A percentile compares a stretch with the other conserved stretches of the same genome.
Evolutionary conservation across 257 asterid species (phyloP).

Genomic region (Datura wrightii): DNA sequence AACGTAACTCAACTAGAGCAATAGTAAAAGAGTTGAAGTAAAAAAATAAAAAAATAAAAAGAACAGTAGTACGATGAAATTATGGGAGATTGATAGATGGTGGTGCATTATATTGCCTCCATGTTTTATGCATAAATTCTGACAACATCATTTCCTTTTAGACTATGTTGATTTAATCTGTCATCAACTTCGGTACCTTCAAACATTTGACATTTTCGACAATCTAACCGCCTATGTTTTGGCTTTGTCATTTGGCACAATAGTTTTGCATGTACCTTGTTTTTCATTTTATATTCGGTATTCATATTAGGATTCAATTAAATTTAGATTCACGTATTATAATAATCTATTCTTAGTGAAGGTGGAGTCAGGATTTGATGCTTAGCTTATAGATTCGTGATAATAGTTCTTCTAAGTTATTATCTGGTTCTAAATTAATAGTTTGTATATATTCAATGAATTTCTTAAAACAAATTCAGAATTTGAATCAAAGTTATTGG

Average conservation of each 20-base stretch:
- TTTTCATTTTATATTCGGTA: background rate
- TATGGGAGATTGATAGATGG: background rate
- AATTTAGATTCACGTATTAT: fast-evolving
- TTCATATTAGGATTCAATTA: background rate
- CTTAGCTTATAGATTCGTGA: too few species aligned
- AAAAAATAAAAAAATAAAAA: too few species aligned
- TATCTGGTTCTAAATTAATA: too few species aligned
- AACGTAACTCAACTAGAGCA: too few species aligned
- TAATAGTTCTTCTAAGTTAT: too few species aligned
- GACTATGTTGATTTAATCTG: constrained; percentile 5
- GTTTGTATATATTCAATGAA: too few species aligned
- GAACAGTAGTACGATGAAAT: background rate
- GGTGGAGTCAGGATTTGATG: too few species aligned
- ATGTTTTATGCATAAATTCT: background rate
- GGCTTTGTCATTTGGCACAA: background rate
- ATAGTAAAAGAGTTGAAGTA: too few species aligned
- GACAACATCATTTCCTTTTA: background rate
- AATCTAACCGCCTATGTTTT: constrained; percentile 7
- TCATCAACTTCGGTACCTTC: background rate
- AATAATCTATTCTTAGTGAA: too few species aligned
- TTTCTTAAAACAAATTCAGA: too few species aligned
- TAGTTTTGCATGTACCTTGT: background rate
- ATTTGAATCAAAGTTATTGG: too few species aligned
- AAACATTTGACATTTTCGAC: constrained; percentile 4
- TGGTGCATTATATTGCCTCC: constrained; percentile 6